Percentiles rank a stretch among this genome's conserved stretches.
These are phyloP conservation scores for Dianthus caryophyllus DNA, from an alignment of 148 eudicot species.

Conservation along the genomic window DNA sequence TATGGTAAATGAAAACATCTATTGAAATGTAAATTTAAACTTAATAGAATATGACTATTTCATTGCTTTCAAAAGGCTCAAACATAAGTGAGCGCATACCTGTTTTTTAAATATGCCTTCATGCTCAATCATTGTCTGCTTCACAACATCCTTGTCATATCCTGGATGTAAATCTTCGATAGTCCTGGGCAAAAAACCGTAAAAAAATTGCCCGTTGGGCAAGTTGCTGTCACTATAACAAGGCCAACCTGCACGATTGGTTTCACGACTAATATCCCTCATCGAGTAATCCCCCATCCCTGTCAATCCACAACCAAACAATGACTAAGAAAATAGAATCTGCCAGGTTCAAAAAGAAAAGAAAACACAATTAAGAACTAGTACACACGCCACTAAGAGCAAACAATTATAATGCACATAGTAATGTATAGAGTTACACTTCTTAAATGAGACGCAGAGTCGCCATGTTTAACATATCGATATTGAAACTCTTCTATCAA, in stretches of 20 bases:
- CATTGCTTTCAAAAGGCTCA: background rate
- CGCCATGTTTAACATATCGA: no score
- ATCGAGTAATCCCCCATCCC: conserved; percentile 77
- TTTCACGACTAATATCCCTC: conserved; percentile 66
- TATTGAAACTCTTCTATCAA: no score
- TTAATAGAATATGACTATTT: background rate
- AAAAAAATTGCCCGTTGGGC: conserved; percentile 48
- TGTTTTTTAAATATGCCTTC: conserved; percentile 77
- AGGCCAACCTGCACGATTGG: conserved; percentile 65
- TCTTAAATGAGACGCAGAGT: background rate
- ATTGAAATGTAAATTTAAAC: background rate
- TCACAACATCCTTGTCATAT: conserved; percentile 56
- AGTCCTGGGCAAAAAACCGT: conserved; percentile 38
- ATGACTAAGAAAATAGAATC: conserved; percentile 1
- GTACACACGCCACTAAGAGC: background rate
- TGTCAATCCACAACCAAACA: conserved; percentile 29
- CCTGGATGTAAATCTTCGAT: conserved; percentile 42
- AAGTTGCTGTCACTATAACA: conserved; percentile 53
- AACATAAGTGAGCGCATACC: conserved; percentile 29
- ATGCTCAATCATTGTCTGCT: conserved; percentile 83
- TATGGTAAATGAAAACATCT: conserved; percentile 1
- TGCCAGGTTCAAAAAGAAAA: background rate
- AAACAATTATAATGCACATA: background rate
- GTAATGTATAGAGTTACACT: background rate
- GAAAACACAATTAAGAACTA: background rate